Evolutionary conservation across 495 filamentous ascomycete genomes (phyloP).

Genomic region (Tuber calosporum): DNA sequence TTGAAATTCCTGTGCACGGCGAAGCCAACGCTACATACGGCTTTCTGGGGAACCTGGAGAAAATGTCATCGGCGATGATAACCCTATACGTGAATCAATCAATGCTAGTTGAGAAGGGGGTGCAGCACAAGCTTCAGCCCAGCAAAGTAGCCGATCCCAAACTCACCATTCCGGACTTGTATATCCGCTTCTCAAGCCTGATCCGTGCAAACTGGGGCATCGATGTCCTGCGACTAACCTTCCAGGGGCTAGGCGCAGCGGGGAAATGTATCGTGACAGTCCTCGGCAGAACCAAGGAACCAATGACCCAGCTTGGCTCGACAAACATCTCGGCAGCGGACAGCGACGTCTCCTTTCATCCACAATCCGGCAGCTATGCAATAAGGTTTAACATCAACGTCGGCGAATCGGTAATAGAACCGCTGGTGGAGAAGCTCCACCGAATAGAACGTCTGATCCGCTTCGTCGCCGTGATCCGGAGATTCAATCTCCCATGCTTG

Average conservation of each 20-base stretch:
- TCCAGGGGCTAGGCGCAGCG: slow-evolving; percentile 45
- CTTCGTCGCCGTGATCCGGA: slow-evolving; percentile 56
- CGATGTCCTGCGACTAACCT: slow-evolving; percentile 51
- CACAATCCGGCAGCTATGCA: slow-evolving; percentile 52
- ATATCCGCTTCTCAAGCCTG: slow-evolving; percentile 37
- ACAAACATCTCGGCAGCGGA: slow-evolving; percentile 42
- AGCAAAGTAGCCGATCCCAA: slow-evolving; percentile 28
- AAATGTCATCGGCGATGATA: slow-evolving; percentile 44
- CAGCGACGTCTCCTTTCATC: slow-evolving; percentile 55
- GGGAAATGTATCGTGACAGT: slow-evolving; percentile 29
- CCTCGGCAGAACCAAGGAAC: slow-evolving; percentile 27
- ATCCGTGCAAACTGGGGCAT: slow-evolving; percentile 48
- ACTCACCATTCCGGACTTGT: slow-evolving; percentile 37
- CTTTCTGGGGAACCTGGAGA: slow-evolving; percentile 43
- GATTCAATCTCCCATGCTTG: slow-evolving; percentile 50
- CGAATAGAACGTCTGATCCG: slow-evolving; percentile 59
- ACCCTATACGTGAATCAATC: slow-evolving; percentile 42
- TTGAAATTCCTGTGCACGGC: slow-evolving; percentile 24
- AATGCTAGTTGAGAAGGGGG: slow-evolving; percentile 30
- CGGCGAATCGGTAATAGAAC: slow-evolving; percentile 51
- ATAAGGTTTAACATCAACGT: slow-evolving; percentile 54
- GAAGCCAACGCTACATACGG: slow-evolving; percentile 33
- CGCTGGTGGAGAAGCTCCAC: slow-evolving; percentile 51
- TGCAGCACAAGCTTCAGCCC: slow-evolving; percentile 40
- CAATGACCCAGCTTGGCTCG: slow-evolving; percentile 32